phyloP scores from a whole-genome alignment of 2,329 filamentous ascomycete genomes.

The Talaromyces sp. region DNA sequence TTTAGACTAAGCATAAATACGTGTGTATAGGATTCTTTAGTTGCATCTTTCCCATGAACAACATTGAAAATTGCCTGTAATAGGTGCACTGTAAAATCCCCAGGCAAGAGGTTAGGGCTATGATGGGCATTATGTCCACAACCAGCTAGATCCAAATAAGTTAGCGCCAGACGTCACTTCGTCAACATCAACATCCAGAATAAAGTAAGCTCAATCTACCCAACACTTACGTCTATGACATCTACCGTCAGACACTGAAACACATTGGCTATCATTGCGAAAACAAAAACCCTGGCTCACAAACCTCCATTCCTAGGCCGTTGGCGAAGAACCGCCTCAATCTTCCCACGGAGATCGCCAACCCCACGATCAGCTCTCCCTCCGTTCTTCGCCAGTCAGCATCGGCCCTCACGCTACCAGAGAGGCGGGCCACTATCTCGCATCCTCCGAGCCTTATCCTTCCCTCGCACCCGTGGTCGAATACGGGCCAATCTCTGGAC shows the following conservation, averaged over 20 bases:
- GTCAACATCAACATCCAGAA: background rate
- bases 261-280: background rate
- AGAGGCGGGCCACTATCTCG: constrained; percentile 31
- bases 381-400: background rate
- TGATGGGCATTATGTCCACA: background rate
- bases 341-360: constrained; percentile 7
- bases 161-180: constrained; percentile 5
- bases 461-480: constrained; percentile 62
- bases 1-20: background rate
- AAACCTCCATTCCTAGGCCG: constrained; percentile 16
- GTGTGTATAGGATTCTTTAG: background rate
- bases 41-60: background rate
- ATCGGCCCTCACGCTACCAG: constrained; percentile 10
- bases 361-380: background rate
- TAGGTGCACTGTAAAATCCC: background rate
- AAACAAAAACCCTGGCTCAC: constrained; percentile 6
- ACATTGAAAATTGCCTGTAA: background rate
- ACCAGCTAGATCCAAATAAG: background rate
- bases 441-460: constrained; percentile 58
- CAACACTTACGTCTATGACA: constrained; percentile 5
- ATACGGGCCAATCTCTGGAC: constrained; percentile 64
- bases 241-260: background rate
- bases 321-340: constrained; percentile 14
- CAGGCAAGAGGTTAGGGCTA: background rate
- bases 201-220: constrained; percentile 1